Base-by-base conservation (phyloP, 768 basidiomycete genomes). In the Agrocybe praecox region DNA sequence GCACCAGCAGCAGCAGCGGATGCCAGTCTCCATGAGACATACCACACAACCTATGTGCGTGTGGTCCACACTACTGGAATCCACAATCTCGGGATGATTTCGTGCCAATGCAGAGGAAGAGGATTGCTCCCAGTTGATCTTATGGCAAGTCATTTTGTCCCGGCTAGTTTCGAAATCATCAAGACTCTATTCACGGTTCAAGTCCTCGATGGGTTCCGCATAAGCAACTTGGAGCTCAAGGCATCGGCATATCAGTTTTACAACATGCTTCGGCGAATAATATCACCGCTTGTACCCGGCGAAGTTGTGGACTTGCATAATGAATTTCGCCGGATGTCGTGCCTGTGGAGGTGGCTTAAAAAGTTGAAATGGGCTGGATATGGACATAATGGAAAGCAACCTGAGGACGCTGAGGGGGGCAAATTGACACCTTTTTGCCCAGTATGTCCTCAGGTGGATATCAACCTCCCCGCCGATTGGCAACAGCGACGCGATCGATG, bases 401-500 rank as follows among this genome's bases (percentile, higher is more conserved):
- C 46, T 1, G 18, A 6, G 6, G 10, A 48, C 7, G 45, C 51
- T 4, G 15, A 11, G 9, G 21, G 17, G 0, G 59, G 55, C 0
- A 46, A 59, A 21, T 34, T 64, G 6, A 44, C 54, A 3, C 44
- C 44, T 1, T 66, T 67, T 24, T 73, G 69, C 42, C 55, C 67
- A 0, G 58, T 64, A 2, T 73, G 72, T 46, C 70, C 65, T 0
- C 69, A 69, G 34, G 65, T 65, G 0, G 60, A 56, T 0, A 47
- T 67, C 18, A 73, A 73, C 45, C 23, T 70, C 4, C 65, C 66
- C 6, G 21, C 33, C 1, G 22, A 64, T 26, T 71, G 70, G 70
- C 33, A 58, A n/a, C 11, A 43, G 2, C 53, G 60, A 12, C 51
- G 51, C n/a, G 17, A 49, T 8, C 45, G 52, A 42, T 58, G 32